Base-by-base conservation (phyloP, 805 yeast genomes). In the Cyberlindnera mrakii region DNA sequence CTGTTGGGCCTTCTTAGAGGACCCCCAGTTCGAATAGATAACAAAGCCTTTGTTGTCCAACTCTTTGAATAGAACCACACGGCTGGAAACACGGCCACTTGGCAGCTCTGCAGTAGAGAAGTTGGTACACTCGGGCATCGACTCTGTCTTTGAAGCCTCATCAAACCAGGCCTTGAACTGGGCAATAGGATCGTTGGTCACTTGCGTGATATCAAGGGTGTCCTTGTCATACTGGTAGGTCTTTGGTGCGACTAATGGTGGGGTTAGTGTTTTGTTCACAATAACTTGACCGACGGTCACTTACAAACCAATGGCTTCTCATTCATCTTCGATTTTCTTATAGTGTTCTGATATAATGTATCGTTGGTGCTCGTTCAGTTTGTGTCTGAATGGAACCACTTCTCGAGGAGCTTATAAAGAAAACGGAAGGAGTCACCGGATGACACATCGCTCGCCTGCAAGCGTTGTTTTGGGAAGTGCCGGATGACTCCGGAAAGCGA, bases 101-200 rank as follows among this genome's bases (percentile, higher is more conserved):
- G 97, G 97, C 48, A 90, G 68, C 45, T 78, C 72, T 0, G 96
- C 95, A 3, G 99, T 90, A 8, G 97, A 77, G n/a, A 93, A 77
- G 15, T 82, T 85, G n/a, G 78, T 71, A 2, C 90, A 75, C 61
- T 93, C 99, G 2, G 96, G 95, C 37, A 88, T 67, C 17, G 71
- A 68, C 51, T 85, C 82, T 9, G 30, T 11, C 30, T 70, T 67
- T 4, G 68, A 67, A 16, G 96, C 96, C 33, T 85, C 87, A 14
- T 77, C 67, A 59, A 86, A 93, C 99, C 99, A 93, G 41, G 65
- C 62, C 48, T 80, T 77, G 68, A 93, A 93, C 62, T 88, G 95
- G 9, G 66, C 67, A 16, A 87, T 77, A 18, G 97, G 97, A 49
- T 77, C 76, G 6, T 60, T 34, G 11, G 58, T 60, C 13, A 88